A percentile compares a stretch with the other conserved stretches of the same genome.
These are phyloP conservation scores for Persicaria tinctoria DNA, from an alignment of 148 eudicot species.

Conservation along the genomic window DNA sequence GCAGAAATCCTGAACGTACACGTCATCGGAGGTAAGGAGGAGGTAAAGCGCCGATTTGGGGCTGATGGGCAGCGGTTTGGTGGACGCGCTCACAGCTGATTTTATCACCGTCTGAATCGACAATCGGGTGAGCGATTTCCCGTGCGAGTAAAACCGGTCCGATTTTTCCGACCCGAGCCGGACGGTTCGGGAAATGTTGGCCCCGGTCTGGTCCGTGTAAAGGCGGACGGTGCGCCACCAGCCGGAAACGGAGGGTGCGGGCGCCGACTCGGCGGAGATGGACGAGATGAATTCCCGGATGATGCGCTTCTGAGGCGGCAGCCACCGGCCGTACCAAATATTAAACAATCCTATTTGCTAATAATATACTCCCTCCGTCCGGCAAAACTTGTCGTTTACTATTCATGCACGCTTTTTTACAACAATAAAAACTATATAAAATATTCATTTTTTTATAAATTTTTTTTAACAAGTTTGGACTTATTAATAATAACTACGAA, in stretches of 20 bases:
- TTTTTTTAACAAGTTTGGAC: too few species aligned
- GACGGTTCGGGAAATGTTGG: slow-evolving; percentile 55
- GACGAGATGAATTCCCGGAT: slow-evolving; percentile 16
- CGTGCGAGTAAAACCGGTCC: slow-evolving; percentile 56
- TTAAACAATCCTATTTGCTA: too few species aligned
- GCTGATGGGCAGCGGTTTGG: slow-evolving; percentile 55
- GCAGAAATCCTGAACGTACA: slow-evolving; percentile 77
- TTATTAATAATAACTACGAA: too few species aligned
- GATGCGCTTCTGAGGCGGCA: neutral
- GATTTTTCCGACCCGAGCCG: slow-evolving; percentile 59
- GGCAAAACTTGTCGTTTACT: too few species aligned
- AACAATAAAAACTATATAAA: too few species aligned
- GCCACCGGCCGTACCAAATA: slow-evolving; percentile 15
- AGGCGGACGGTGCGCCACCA: slow-evolving; percentile 87
- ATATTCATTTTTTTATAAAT: too few species aligned
- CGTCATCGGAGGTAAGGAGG: slow-evolving; percentile 56
- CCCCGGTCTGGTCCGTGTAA: slow-evolving; percentile 84
- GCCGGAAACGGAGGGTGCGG: slow-evolving; percentile 33
- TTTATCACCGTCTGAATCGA: slow-evolving; percentile 60
- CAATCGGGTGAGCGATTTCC: slow-evolving; percentile 52
- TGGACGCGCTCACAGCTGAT: slow-evolving; percentile 35
- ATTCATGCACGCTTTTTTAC: too few species aligned
- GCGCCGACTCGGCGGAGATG: neutral
- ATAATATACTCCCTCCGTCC: too few species aligned
- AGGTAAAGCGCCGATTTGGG: slow-evolving; percentile 72